Evolutionary conservation across 768 basidiomycete genomes (phyloP).

Genomic region (Psilocybe sp.): DNA sequence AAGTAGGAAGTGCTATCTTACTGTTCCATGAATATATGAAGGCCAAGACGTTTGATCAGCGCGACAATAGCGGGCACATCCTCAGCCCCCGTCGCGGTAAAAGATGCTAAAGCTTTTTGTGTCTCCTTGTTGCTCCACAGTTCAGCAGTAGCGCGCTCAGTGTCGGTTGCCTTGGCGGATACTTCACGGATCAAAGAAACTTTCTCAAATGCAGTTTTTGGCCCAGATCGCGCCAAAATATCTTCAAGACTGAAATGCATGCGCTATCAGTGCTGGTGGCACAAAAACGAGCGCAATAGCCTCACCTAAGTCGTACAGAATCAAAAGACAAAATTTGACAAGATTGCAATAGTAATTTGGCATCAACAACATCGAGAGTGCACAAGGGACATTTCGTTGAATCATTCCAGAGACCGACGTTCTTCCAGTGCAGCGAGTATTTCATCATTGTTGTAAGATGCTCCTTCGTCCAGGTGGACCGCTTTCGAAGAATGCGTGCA

Average conservation of each 20-base stretch:
- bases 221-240: slow-evolving; percentile 9
- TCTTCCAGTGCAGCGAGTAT: slow-evolving; percentile 25
- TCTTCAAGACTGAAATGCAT: slow-evolving; percentile 18
- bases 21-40: slow-evolving; percentile 16
- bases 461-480: slow-evolving; percentile 5
- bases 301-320: slow-evolving; percentile 17
- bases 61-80: slow-evolving; percentile 24
- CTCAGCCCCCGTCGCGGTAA: slow-evolving; percentile 9
- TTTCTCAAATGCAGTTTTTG: slow-evolving; percentile 8
- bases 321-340: slow-evolving; percentile 24
- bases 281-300: not conserved
- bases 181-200: slow-evolving; percentile 19
- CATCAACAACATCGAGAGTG: slow-evolving; percentile 8
- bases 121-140: slow-evolving; percentile 20
- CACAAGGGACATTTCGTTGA: slow-evolving; percentile 15
- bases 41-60: slow-evolving; percentile 15
- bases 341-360: slow-evolving; percentile 14
- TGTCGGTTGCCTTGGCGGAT: slow-evolving; percentile 8
- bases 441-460: slow-evolving; percentile 14
- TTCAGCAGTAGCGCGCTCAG: slow-evolving; percentile 9
- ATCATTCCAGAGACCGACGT: slow-evolving; percentile 24
- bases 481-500: slow-evolving; percentile 12
- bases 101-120: slow-evolving; percentile 16
- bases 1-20: slow-evolving; percentile 11
- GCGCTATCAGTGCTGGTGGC: not conserved